Evolutionary conservation across 495 filamentous ascomycete species (phyloP), one percentile per base, ranked within the genome.

Genomic region (Lasiosphaeris hirsuta): DNA sequence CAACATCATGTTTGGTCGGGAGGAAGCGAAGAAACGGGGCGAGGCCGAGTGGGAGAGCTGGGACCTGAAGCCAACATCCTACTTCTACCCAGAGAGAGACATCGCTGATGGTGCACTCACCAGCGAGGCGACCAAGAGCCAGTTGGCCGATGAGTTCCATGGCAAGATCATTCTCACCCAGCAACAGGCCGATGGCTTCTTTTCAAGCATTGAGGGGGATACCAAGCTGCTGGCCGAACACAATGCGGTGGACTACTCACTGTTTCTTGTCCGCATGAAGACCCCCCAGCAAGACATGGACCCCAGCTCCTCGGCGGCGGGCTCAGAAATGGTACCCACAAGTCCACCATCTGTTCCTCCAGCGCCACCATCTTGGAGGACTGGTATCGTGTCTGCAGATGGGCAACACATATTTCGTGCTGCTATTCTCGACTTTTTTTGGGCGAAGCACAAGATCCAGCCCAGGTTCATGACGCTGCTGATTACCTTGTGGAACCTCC

Each of bases 81-180:
- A 88, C 67, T 89, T 89, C 72, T 87, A 82, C 58, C 86, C 86
- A 0, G 86, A 89, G 69, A 72, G 86, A 1, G 86, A 90, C 53
- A 74, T 90, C 8, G 71, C 85, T 0, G 82, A 81, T 2, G 82
- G 82, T 0, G 68, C 71, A 0, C 71, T 90, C 0, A 75, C 86
- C 0, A 81, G 79, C 42, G 73, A 87, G 48, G 78, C 76, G 3
- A 85, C 84, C 10, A 77, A 84, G 59, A 74, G 73, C 34, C 78
- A 77, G 53, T 74, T 89, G 13, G 78, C 79, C 17, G 85, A 88
- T 59, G 74, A 81, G 50, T 88, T 89, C 56, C 71, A 80, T 19
- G 86, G 87, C 60, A 87, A 86, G 64, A 75, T 89, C 17, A 69
- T 78, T 2, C 72, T 90, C 3, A 72, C 69, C 4, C 65, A 65